Base-by-base conservation (phyloP, 495 filamentous ascomycete genomes). In the Hyaloscypha finlandica region DNA sequence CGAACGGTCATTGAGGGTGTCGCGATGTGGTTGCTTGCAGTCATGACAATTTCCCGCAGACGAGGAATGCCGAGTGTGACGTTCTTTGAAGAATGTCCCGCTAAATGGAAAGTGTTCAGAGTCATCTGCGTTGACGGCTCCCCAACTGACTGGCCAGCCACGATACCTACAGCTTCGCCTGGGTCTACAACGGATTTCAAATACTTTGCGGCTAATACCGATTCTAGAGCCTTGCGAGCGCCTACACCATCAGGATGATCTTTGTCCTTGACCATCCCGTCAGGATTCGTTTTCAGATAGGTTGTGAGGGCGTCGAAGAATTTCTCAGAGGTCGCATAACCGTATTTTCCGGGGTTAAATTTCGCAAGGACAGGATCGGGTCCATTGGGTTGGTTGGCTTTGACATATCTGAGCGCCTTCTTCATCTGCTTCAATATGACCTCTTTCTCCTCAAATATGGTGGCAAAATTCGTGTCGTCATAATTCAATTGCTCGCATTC, bases 61-160 rank as follows among this genome's bases (percentile, higher is more conserved):
- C 95, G 91, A 58, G 95, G 95, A 75, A 99, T 97, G 91, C 95
- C 95, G 29, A 98, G 85, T 4, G 95, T 99, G 73, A 99, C 95
- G 84, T 99, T 99, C 85, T 97, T 97, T 22, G 96, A 89, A 29
- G 94, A 91, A 83, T 98, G 96, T 75, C 95, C 95, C 73, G 95
- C 95, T 85, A 99, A 92, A 85, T 99, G 95, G 88, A 99, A 99
- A 31, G 95, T 99, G 75, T 99, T 99, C 60, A 99, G 80, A n/a
- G 95, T 99, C 96, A 99, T 98, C 77, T 99, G 95, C 14, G 95
- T 99, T 19, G 93, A 97, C 9, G 96, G 95, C 76, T 98, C 96
- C 72, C 95, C 95, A 58, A 99, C 88, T 42, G 94, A 97, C 80
- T 99, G 95, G 51, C 93, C 93, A 56, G 95, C 95, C 51, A 98